Evolutionary conservation across 257 asterid species (phyloP), one percentile per base, ranked within the genome.

Genomic region (Rhazya stricta): DNA sequence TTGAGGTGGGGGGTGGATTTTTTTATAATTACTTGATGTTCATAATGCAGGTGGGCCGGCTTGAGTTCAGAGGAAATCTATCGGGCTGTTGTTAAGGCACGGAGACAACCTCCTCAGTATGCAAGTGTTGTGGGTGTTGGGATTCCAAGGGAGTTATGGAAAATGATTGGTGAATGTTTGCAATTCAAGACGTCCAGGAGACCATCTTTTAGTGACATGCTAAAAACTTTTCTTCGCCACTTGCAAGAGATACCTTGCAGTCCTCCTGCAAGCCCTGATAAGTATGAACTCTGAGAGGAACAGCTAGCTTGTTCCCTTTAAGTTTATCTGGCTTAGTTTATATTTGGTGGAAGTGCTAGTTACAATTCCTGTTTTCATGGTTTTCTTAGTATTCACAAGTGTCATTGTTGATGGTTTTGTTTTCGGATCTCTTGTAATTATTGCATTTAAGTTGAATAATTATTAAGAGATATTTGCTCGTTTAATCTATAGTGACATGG

Each of bases 161-260:
- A 89, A 88, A 92, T 95, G 98, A 90, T 95, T 88, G 99, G 99
- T 78, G 99, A 95, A 83, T 95, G 99, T 86, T 87, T 95, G 84
- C 99, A 95, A 82, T 86, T 86, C 88, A 92, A 88, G 87, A 88
- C 92, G 62, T 89, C 97, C 67, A 89, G 69, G 82, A 89, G 99
- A 76, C 99, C 99, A 66, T 86, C 97, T 79, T 95, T 95, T 84
- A 91, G 87, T 85, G 88, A 97, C 53, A 95, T 95, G 98, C 81
- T 90, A 76, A 85, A 89, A 73, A 89, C 90, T 78, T 95, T 95
- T 85, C 97, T 95, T 76, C 96, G 92, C 30, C 91, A 91, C 86
- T 88, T 95, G 92, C 97, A 91, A 79, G 96, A 88, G 84, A 91
- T 95, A 83, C 99, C 99, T 70, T 90, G 95, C 85, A 95, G 95